Evolutionary conservation across 192 early-diverging fungal genomes (phyloP).

Genomic region (Backusella circina): DNA sequence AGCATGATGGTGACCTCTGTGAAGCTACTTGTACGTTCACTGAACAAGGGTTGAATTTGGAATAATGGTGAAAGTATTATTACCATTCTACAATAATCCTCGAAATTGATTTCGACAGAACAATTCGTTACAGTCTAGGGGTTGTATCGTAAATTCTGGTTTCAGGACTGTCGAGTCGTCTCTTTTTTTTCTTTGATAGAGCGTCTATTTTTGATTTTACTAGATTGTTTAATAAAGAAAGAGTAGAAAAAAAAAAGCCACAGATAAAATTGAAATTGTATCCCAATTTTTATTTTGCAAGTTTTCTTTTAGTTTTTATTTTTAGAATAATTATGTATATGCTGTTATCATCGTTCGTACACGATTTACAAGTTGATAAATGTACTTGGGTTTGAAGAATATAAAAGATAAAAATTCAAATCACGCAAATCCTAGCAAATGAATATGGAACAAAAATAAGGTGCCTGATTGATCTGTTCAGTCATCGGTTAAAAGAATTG

Average conservation of each 20-base stretch:
- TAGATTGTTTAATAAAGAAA: background rate
- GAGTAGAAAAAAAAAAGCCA: background rate
- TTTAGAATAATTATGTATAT: background rate
- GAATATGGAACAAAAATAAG: no score
- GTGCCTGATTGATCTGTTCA: no score
- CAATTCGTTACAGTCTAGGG: slow-evolving; percentile 69
- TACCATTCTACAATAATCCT: slow-evolving; percentile 82
- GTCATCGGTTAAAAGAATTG: no score
- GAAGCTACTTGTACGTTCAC: slow-evolving; percentile 62
- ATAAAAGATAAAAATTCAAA: no score
- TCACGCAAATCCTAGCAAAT: no score
- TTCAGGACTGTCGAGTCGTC: background rate
- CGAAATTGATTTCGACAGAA: slow-evolving; percentile 91
- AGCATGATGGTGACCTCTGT: slow-evolving; percentile 83
- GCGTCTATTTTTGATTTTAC: background rate
- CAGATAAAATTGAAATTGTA: background rate
- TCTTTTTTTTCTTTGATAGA: background rate
- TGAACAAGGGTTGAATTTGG: slow-evolving; percentile 73
- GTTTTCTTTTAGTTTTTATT: background rate
- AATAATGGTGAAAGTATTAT: slow-evolving; percentile 58
- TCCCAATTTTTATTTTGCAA: no score
- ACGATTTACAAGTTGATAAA: no score
- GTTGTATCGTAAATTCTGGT: background rate
- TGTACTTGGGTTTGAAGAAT: no score
- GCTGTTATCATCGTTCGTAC: no score